Base-by-base conservation (phyloP, 2,329 filamentous ascomycete genomes). In the Monosporascus sp. region DNA sequence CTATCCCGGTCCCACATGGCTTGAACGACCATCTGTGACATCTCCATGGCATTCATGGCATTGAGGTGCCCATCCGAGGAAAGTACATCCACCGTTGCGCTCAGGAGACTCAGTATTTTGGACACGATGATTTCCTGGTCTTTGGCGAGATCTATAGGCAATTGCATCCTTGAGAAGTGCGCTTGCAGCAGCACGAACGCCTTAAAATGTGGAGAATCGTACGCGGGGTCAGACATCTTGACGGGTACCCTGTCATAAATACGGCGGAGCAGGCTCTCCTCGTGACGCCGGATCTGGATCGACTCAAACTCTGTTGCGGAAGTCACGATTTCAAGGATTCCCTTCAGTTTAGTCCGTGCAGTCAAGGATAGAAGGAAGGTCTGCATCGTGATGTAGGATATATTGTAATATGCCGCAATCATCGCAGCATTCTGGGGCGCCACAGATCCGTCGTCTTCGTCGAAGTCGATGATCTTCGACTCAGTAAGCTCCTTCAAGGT, bases 401-500 rank as follows among this genome's bases (percentile, higher is more conserved):
- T 96, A 72, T 97, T 97, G 80, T 99, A 99, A 78, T 99, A 97
- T 1, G 94, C 91, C 9, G 90, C 91, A 66, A 99, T 97, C 89
- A 97, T 97, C 60, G 94, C 94, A 2, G 93, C 89, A 70, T 99
- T 97, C 63, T 96, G 83, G 15, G 94, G 92, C 18, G 88, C 82
- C 45, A 97, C 87, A 1, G 85, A 86, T 63, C 96, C 93, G 66
- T 97, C 93, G 48, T 95, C 91, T 66, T 96, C 92, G 59, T 97
- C 93, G 48, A 96, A 82, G 63, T 97, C 92, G 60, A 99, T 91
- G 58, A 99, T 93, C 78, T 95, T 96, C 37, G 91, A 92, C 63
- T 97, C 93, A 8, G 86, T 80, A 53, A 99, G 78, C 62, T 99
- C 93, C 69, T 90, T 93, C 56, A 99, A 74, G 0, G 93, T 97